These are phyloP conservation scores for Populus simonii DNA, from an alignment of 345 rosid species.

Conservation along the genomic window DNA sequence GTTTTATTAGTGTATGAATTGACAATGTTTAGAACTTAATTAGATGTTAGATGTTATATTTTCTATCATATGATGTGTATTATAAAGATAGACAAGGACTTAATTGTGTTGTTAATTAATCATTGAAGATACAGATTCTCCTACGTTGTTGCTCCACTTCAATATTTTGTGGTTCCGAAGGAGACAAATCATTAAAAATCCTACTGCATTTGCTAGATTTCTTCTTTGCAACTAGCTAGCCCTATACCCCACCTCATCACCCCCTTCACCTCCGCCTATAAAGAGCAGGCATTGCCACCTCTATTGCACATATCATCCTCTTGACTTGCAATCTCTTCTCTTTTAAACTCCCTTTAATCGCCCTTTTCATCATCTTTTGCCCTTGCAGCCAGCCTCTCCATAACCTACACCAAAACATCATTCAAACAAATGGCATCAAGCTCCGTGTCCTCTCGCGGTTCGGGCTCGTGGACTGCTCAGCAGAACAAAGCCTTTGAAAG, in stretches of 20 bases:
- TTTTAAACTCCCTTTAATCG: slow-evolving; percentile 8
- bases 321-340: slow-evolving; percentile 18
- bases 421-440: slow-evolving; percentile 56
- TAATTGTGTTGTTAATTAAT: neutral
- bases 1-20: neutral
- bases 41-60: neutral
- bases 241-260: slow-evolving; percentile 31
- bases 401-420: neutral
- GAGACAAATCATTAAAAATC: slow-evolving; percentile 61
- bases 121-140: slow-evolving; percentile 40
- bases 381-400: slow-evolving; percentile 6
- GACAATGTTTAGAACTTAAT: neutral
- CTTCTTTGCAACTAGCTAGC: slow-evolving; percentile 45
- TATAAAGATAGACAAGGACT: slow-evolving; percentile 14
- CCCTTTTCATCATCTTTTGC: neutral
- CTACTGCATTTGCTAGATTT: slow-evolving; percentile 40
- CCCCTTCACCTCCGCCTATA: slow-evolving; percentile 46
- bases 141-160: slow-evolving; percentile 17
- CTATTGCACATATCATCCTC: slow-evolving; percentile 41
- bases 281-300: slow-evolving; percentile 50
- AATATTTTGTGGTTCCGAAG: slow-evolving; percentile 42
- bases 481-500: slow-evolving; percentile 93
- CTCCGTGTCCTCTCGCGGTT: slow-evolving; percentile 72
- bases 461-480: slow-evolving; percentile 71
- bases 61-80: neutral